Conservation (phyloP, 768 basidiomycete species). For the Leccinum aurantiacum region DNA sequence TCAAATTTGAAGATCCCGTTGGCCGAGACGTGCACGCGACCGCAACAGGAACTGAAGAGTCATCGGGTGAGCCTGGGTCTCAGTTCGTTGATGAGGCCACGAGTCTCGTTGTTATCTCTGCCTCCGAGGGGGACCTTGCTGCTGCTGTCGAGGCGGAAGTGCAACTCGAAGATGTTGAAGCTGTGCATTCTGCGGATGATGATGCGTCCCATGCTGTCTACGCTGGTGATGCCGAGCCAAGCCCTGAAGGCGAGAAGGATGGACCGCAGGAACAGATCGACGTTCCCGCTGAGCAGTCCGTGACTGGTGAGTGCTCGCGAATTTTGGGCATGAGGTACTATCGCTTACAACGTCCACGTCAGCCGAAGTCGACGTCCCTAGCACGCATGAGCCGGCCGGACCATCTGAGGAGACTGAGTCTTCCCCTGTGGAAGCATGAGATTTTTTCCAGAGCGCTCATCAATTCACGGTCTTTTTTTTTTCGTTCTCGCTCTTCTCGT, state of each 20-base stretch:
- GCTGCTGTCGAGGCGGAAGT: constrained; percentile 1
- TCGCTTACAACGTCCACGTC: constrained; percentile 4
- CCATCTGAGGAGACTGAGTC: background rate
- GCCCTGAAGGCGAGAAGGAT: background rate
- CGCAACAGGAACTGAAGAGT: constrained; percentile 1
- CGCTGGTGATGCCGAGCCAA: background rate
- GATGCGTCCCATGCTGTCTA: background rate
- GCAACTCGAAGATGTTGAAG: background rate
- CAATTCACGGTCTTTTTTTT: background rate
- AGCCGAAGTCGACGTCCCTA: constrained; percentile 1
- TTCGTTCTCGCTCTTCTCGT: background rate
- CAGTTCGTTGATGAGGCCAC: constrained; percentile 10
- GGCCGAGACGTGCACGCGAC: constrained; percentile 1
- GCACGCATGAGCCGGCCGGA: background rate
- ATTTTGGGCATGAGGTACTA: background rate
- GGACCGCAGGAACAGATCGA: background rate
- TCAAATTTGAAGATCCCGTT: constrained; percentile 5
- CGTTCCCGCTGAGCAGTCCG: background rate
- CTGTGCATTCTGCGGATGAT: too few relatives aligned
- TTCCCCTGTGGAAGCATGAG: constrained; percentile 3
- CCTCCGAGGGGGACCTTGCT: background rate
- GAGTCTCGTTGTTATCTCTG: background rate
- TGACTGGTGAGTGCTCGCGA: constrained; percentile 14
- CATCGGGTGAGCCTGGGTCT: constrained; percentile 8
- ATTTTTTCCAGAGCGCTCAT: background rate